Evolutionary conservation across 805 yeast species (phyloP).

Genomic region (Komagataella mondaviorum): DNA sequence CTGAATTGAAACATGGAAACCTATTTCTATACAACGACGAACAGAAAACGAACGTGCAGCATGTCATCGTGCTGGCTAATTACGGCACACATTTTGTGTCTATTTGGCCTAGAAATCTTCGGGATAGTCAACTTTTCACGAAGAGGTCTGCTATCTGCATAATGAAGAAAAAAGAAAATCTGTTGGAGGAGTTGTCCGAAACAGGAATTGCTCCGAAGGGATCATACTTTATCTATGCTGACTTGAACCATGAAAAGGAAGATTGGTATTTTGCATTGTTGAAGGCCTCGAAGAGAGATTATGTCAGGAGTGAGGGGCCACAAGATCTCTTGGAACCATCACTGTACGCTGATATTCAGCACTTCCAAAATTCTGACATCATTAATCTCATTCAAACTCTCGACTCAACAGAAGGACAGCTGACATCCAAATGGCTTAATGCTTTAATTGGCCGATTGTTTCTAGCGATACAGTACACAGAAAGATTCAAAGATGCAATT

Average conservation of each 20-base stretch:
- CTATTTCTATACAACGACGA: constrained; percentile 74
- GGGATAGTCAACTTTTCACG: constrained; percentile 71
- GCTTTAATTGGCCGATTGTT: constrained; percentile 78
- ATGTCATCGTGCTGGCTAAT: constrained; percentile 65
- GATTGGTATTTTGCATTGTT: constrained; percentile 85
- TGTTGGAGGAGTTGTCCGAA: constrained; percentile 4
- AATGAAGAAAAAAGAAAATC: constrained; percentile 8
- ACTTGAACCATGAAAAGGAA: constrained; percentile 73
- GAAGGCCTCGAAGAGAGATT: constrained; percentile 49
- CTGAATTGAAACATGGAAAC: constrained; percentile 76
- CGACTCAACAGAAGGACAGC: constrained; percentile 73
- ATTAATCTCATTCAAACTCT: constrained; percentile 61
- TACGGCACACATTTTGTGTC: constrained; percentile 37
- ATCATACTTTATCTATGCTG: constrained; percentile 55
- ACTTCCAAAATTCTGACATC: constrained; percentile 59
- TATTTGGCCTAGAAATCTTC: constrained; percentile 71
- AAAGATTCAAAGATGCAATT: constrained; percentile 43
- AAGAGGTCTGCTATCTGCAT: constrained; percentile 64
- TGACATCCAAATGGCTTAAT: constrained; percentile 82
- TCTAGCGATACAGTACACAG: constrained; percentile 62
- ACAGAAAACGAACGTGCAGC: constrained; percentile 47
- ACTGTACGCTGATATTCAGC: constrained; percentile 58
- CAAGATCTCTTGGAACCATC: constrained; percentile 37
- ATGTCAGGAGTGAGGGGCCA: constrained; percentile 7
- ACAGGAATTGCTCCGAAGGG: constrained; percentile 17